A percentile compares a stretch with the other conserved stretches of the same genome.
Evolutionary conservation across 2,329 filamentous ascomycete species (phyloP).

Genomic region (Pseudogymnoascus sp.): DNA sequence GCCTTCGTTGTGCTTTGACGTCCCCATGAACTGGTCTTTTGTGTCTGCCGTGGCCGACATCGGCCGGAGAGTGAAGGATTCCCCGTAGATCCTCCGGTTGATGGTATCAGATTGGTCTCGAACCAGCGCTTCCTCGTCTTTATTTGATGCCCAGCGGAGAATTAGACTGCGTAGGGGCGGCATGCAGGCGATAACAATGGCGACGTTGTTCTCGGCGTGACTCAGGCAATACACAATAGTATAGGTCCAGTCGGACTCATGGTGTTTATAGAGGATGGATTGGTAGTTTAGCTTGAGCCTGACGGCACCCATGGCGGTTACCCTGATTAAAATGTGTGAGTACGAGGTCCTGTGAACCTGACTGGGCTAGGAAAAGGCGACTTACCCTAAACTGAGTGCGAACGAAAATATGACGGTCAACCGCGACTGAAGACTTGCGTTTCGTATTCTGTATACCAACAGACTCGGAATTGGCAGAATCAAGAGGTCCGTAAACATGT

Average conservation of each 20-base stretch:
- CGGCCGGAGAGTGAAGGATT: neutral
- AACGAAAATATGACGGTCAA: conserved; percentile 2
- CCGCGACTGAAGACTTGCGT: conserved; percentile 4
- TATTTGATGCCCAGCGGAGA: conserved; percentile 2
- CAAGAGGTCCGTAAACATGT: conserved; percentile 6
- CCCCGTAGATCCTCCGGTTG: conserved; percentile 4
- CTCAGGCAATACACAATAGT: conserved; percentile 3
- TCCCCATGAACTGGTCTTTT: neutral
- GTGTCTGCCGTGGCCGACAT: neutral
- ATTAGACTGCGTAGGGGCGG: conserved; percentile 2
- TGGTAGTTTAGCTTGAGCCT: neutral
- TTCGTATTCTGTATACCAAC: conserved; percentile 6
- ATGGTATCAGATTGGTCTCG: neutral
- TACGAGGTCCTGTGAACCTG: neutral
- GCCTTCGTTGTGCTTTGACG: neutral
- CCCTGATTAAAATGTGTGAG: neutral
- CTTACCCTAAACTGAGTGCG: conserved; percentile 3
- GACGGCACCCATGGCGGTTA: neutral
- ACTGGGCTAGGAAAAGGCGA: neutral
- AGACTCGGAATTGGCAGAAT: conserved; percentile 1
- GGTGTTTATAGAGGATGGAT: neutral
- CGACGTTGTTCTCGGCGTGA: conserved; percentile 5
- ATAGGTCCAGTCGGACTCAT: conserved; percentile 1
- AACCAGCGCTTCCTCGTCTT: neutral
- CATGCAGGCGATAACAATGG: neutral